phyloP scores from a whole-genome alignment of 805 yeast species.

The Metschnikowia colocasiae region DNA sequence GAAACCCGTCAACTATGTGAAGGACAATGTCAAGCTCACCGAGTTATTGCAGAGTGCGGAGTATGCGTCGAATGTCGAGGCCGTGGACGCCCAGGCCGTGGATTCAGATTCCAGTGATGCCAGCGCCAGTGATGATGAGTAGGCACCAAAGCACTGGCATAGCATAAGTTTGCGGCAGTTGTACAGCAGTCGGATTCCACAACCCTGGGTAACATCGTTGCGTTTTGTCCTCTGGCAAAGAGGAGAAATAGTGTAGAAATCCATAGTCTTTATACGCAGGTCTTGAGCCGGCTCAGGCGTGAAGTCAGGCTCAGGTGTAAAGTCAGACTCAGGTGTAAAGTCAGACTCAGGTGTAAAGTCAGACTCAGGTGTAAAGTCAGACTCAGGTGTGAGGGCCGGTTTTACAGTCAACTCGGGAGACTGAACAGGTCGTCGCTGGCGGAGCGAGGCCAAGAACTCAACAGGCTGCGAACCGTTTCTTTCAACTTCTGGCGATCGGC shows the following conservation, averaged over 20 bases:
- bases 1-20: slow-evolving; percentile 71
- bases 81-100: slow-evolving; percentile 27
- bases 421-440: slow-evolving; percentile 33
- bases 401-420: not conserved
- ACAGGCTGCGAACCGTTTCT: slow-evolving; percentile 21
- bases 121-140: slow-evolving; percentile 24
- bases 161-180: too few species aligned
- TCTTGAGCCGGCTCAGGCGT: too few species aligned
- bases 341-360: too few species aligned
- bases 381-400: too few species aligned
- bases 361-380: too few species aligned
- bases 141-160: not conserved
- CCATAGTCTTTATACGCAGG: too few species aligned
- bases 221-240: too few species aligned
- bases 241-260: too few species aligned
- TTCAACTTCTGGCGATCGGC: slow-evolving; percentile 29
- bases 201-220: too few species aligned
- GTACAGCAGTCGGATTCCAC: too few species aligned
- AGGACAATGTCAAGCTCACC: slow-evolving; percentile 52
- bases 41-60: slow-evolving; percentile 79
- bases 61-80: slow-evolving; percentile 48
- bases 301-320: too few species aligned
- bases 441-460: slow-evolving; percentile 49
- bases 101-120: slow-evolving; percentile 35
- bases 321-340: too few species aligned